Evolutionary conservation across 2,329 filamentous ascomycete genomes (phyloP).

Genomic region (Coniella lustricola): DNA sequence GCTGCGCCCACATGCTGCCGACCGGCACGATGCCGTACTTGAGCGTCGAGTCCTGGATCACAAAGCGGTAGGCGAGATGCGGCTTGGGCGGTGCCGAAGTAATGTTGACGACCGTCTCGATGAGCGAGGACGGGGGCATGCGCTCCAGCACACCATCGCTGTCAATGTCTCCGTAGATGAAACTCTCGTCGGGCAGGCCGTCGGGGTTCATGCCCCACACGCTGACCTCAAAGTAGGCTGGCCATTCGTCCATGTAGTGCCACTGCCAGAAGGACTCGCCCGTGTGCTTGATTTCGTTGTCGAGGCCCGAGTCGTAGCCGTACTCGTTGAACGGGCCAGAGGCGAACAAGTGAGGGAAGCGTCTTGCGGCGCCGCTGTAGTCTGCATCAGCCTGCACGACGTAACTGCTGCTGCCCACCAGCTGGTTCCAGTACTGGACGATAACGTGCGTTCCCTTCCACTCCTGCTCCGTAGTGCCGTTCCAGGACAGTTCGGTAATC

Average conservation of each 20-base stretch:
- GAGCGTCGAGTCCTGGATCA: conserved; percentile 46
- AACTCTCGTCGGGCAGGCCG: conserved; percentile 51
- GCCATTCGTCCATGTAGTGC: conserved; percentile 57
- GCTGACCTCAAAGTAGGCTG: conserved; percentile 51
- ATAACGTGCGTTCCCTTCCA: conserved; percentile 57
- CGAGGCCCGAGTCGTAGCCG: conserved; percentile 52
- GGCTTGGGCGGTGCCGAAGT: conserved; percentile 45
- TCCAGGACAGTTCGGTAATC: conserved; percentile 46
- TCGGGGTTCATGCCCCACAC: conserved; percentile 59
- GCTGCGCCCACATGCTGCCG: conserved; percentile 45
- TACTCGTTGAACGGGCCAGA: conserved; percentile 56
- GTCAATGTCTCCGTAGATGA: conserved; percentile 53
- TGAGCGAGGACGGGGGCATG: conserved; percentile 50
- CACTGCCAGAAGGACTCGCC: conserved; percentile 46
- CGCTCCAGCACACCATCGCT: conserved; percentile 54
- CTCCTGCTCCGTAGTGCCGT: conserved; percentile 44
- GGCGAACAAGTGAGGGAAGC: conserved; percentile 55
- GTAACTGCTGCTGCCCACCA: conserved; percentile 52
- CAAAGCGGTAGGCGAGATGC: conserved; percentile 46
- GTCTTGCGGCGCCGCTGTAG: conserved; percentile 32
- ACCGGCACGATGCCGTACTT: conserved; percentile 45
- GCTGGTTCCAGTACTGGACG: conserved; percentile 53
- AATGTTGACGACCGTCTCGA: conserved; percentile 48
- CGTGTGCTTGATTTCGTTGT: conserved; percentile 41
- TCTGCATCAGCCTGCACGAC: conserved; percentile 51